Evolutionary conservation across 2,329 filamentous ascomycete species (phyloP), one percentile per base, ranked within the genome.

Genomic region (Colletotrichum tanaceti): DNA sequence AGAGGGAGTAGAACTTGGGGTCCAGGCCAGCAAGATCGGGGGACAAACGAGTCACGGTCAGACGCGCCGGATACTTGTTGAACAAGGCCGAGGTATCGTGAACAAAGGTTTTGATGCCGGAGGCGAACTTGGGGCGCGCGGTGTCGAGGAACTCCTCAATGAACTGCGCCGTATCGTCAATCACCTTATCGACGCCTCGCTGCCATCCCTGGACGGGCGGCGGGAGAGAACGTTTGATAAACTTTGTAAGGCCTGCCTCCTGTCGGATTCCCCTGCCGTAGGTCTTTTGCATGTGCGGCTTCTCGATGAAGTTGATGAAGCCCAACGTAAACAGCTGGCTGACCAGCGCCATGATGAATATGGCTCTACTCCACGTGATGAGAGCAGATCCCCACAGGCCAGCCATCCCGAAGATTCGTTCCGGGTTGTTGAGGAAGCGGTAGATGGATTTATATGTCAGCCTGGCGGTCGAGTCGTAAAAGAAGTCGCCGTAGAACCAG

Each of bases 401-500:
- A 20, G 95, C 95, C 5, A 97, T 90, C 35, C 96, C 96, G 72
- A 99, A 91, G 46, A 98, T 90, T 65, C 95, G 91, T 79, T 99
- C 96, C 0, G 96, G 96, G 76, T 98, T 99, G 82, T 99, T 99
- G 73, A 99, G 85, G 81, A 97, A 99, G 55, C 96, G 93, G 79
- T 99, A 99, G 75, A 99, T 99, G 71, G 95, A 97, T 73, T 92
- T 94, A 80, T 99, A 99, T 0, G 93, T 98, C 70, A 98, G 85
- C 80, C 96, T 97, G 14, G 91, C 91, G 13, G 90, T 89, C 53
- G 93, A 91, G 70, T 98, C 93, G 77, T 96, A 98, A 85, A 99
- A 98, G 84, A 98, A 99, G 78, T 99, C 96, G 20, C 96, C 96
- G 76, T 94, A 98, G 84, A 98, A 98, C 95, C 95, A 99, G 74